phyloP scores from a whole-genome alignment of 192 early-diverging fungal genomes.

The Pilobolus umbonatus region DNA sequence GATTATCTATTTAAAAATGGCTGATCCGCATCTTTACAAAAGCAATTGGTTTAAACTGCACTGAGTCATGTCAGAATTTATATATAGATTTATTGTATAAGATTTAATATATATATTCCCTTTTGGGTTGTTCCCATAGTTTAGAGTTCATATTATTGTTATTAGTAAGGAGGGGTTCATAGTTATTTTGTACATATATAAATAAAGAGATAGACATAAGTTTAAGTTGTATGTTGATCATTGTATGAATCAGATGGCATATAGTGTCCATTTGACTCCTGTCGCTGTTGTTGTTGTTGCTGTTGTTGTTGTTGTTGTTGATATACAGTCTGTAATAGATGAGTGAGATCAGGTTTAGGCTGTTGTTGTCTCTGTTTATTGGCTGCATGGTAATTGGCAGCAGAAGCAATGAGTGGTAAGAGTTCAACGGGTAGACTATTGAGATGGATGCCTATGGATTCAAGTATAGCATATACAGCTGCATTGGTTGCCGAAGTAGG shows the following conservation, averaged over 20 bases:
- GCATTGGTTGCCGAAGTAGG: slow-evolving; percentile 9
- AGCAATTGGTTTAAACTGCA: no score
- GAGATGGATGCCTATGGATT: slow-evolving; percentile 20
- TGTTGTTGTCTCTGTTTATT: slow-evolving; percentile 9
- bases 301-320: neutral
- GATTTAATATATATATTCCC: no score
- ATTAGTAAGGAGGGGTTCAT: no score
- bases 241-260: neutral
- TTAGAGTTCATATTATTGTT: no score
- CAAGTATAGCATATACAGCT: slow-evolving; percentile 11
- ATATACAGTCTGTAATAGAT: neutral
- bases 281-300: neutral
- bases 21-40: no score
- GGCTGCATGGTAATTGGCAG: slow-evolving; percentile 16
- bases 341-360: neutral
- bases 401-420: slow-evolving; percentile 19
- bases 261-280: no score
- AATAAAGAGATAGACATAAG: neutral
- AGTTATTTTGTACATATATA: no score
- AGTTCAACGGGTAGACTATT: slow-evolving; percentile 13
- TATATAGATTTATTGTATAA: no score
- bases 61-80: no score
- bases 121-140: no score
- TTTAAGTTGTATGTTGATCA: neutral
- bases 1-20: no score